Conservation (phyloP, 2,329 filamentous ascomycete genomes). For the Diplocarpon mali region DNA sequence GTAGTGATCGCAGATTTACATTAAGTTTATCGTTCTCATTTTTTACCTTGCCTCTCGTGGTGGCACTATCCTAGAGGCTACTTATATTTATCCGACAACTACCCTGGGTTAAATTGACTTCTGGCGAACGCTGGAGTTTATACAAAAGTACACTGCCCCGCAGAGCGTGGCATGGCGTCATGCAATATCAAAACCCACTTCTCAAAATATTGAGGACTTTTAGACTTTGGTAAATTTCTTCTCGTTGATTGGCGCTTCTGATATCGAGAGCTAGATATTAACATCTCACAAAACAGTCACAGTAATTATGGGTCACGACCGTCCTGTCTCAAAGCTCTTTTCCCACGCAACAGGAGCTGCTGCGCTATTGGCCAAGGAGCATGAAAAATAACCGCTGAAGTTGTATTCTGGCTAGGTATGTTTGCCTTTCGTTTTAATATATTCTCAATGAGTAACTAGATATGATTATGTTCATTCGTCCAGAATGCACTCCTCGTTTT, state of each 20-base stretch:
- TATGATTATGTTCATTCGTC: slow-evolving; percentile 44
- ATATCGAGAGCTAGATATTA: no score
- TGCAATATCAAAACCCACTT: background rate
- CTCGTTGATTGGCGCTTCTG: background rate
- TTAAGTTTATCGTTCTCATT: no score
- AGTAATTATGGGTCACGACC: slow-evolving; percentile 11
- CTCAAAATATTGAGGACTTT: background rate
- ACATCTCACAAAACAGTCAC: no score
- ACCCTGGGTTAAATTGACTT: no score
- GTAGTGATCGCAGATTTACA: no score
- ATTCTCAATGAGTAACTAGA: background rate
- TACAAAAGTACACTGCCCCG: no score
- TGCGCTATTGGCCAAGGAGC: slow-evolving; percentile 34
- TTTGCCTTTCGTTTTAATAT: background rate
- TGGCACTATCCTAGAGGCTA: no score
- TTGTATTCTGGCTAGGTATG: slow-evolving; percentile 64
- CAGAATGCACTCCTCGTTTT: slow-evolving; percentile 65
- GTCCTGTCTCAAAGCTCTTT: slow-evolving; percentile 27
- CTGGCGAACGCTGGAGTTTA: no score
- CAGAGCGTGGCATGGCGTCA: no score
- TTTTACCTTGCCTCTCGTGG: no score
- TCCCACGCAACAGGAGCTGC: slow-evolving; percentile 39
- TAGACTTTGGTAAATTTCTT: background rate
- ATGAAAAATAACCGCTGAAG: slow-evolving; percentile 41
- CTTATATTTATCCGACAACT: no score